Conservation (phyloP, 164 flowering plant species). For the Vitis cinerea region DNA sequence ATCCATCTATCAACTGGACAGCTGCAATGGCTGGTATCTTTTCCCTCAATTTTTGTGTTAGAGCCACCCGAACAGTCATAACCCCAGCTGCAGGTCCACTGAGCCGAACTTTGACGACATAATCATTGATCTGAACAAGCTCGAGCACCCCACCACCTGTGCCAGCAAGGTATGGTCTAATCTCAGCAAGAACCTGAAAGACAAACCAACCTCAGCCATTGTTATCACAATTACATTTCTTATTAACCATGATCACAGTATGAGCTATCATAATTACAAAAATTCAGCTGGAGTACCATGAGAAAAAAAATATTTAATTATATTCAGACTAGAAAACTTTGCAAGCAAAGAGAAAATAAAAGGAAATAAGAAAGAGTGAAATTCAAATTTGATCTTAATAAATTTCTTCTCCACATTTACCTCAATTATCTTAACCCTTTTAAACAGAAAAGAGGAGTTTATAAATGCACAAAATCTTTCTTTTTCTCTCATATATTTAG, state of each 20-base stretch:
- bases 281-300: neutral
- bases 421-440: too few relatives aligned
- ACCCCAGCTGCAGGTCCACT: slow-evolving; percentile 91
- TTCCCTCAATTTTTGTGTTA: slow-evolving; percentile 88
- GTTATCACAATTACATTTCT: neutral
- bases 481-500: too few relatives aligned
- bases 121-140: slow-evolving; percentile 63
- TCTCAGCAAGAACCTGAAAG: slow-evolving; percentile 79
- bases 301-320: neutral
- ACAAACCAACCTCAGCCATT: neutral
- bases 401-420: too few relatives aligned
- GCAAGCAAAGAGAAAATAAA: too few relatives aligned
- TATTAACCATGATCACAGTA: too few relatives aligned
- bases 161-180: slow-evolving; percentile 84
- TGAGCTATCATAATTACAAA: too few relatives aligned
- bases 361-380: too few relatives aligned
- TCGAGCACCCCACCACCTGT: slow-evolving; percentile 86
- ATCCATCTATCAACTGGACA: slow-evolving; percentile 63
- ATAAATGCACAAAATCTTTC: too few relatives aligned
- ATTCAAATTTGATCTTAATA: too few relatives aligned
- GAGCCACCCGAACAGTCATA: slow-evolving; percentile 94
- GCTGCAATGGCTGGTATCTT: slow-evolving; percentile 84
- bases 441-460: too few relatives aligned
- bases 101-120: slow-evolving; percentile 67
- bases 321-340: too few relatives aligned